Evolutionary conservation across 2,329 filamentous ascomycete genomes (phyloP).

Genomic region (Periconia sp.): DNA sequence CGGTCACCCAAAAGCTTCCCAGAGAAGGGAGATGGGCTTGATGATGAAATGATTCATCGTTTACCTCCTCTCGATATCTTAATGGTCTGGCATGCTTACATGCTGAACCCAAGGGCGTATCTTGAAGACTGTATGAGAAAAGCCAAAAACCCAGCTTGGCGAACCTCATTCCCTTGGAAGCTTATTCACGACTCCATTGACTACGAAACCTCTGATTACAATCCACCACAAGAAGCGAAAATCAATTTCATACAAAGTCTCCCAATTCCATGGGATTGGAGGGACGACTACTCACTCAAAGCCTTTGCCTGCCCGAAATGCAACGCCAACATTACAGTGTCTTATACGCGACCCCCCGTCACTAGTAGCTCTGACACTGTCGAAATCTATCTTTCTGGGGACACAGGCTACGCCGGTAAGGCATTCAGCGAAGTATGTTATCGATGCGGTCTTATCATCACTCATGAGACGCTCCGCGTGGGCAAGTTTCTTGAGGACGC

Average conservation of each 20-base stretch:
- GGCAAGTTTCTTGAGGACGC: constrained; percentile 67
- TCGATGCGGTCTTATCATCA: constrained; percentile 58
- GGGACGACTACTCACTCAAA: constrained; percentile 58
- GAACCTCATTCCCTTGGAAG: constrained; percentile 70
- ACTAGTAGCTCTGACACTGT: constrained; percentile 6
- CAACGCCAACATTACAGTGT: constrained; percentile 48
- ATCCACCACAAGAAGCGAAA: constrained; percentile 52
- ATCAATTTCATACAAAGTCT: constrained; percentile 57
- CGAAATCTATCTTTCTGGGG: constrained; percentile 48
- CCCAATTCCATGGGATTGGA: constrained; percentile 64
- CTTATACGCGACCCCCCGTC: constrained; percentile 63
- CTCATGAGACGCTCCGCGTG: constrained; percentile 65
- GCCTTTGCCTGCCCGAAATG: constrained; percentile 64
- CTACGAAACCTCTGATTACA: constrained; percentile 62
- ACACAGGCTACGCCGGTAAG: constrained; percentile 67
- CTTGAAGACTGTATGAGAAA: constrained; percentile 74
- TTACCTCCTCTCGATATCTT: constrained; percentile 65
- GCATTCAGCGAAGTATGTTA: constrained; percentile 60
- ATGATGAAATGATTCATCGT: not conserved
- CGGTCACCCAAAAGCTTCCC: constrained; percentile 43
- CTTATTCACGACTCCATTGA: constrained; percentile 55
- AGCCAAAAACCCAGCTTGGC: constrained; percentile 64
- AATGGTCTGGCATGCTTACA: constrained; percentile 81
- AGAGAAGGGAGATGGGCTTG: constrained; percentile 5
- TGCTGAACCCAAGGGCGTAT: constrained; percentile 77